Evolutionary conservation across 148 eudicot species (phyloP).

Genomic region (Chenopodium quinoa): DNA sequence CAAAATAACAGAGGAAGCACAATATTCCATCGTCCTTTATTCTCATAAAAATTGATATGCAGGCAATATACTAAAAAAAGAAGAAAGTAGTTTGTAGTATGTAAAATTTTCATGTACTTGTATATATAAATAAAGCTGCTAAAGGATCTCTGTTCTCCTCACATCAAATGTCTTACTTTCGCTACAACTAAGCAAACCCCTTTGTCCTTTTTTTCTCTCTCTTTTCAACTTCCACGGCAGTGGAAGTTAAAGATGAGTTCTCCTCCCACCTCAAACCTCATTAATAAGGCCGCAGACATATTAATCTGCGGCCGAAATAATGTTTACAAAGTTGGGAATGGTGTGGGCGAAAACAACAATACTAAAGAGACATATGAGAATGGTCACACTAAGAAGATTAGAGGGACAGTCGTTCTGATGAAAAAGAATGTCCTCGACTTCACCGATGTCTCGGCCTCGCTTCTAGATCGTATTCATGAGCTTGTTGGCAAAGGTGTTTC

Average conservation of each 20-base stretch:
- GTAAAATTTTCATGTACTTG: too few species aligned
- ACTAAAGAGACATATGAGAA: neutral
- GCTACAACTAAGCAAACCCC: neutral
- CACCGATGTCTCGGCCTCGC: conserved; percentile 49
- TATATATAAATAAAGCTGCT: too few species aligned
- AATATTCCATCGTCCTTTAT: too few species aligned
- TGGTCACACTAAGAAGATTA: conserved; percentile 32
- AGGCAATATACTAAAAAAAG: too few species aligned
- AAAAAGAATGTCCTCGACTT: conserved; percentile 61
- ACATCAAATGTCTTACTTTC: neutral
- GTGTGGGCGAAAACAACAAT: neutral
- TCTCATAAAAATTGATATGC: too few species aligned
- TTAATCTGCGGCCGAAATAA: conserved; percentile 11
- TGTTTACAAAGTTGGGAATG: neutral
- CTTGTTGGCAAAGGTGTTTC: conserved; percentile 62
- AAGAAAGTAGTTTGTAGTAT: too few species aligned
- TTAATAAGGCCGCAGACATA: conserved; percentile 13
- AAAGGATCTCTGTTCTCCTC: neutral
- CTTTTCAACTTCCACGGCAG: neutral
- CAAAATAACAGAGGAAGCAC: too few species aligned
- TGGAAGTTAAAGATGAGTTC: neutral
- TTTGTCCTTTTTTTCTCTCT: neutral
- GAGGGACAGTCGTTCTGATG: conserved; percentile 55
- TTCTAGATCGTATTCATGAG: conserved; percentile 64
- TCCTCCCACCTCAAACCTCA: neutral